Evolutionary conservation across 306 rosid genomes (phyloP).

Genomic region (Hippophae gyantsensis): DNA sequence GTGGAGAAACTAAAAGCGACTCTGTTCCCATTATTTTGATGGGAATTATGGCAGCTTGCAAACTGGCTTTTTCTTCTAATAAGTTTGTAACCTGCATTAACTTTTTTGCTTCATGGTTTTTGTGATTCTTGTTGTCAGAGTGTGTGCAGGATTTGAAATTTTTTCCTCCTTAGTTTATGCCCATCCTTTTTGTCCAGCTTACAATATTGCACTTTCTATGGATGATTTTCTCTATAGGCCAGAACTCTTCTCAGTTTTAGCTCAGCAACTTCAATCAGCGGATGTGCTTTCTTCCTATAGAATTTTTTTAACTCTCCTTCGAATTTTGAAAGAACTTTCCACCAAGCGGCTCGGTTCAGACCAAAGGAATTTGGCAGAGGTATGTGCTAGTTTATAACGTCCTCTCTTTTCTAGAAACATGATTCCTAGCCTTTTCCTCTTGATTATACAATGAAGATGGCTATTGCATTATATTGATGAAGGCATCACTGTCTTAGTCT

Average conservation of each 20-base stretch:
- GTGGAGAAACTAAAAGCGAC: too few species aligned
- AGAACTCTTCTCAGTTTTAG: conserved; percentile 74
- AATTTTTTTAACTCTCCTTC: conserved; percentile 69
- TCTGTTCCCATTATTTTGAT: too few species aligned
- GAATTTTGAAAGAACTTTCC: conserved; percentile 81
- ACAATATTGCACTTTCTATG: conserved; percentile 28
- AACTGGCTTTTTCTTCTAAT: too few species aligned
- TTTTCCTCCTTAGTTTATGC: conserved; percentile 9
- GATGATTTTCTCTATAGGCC: conserved; percentile 66
- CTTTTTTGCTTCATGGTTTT: too few species aligned
- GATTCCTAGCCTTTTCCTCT: not conserved
- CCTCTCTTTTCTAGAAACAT: not conserved
- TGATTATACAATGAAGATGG: not conserved
- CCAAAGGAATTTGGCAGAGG: conserved; percentile 88
- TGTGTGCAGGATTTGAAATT: too few species aligned
- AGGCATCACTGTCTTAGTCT: too few species aligned
- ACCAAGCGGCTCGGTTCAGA: conserved; percentile 79
- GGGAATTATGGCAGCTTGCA: too few species aligned
- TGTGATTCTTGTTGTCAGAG: too few species aligned
- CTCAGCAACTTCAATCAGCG: conserved; percentile 77
- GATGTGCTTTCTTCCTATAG: conserved; percentile 77
- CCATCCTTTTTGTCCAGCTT: conserved; percentile 14
- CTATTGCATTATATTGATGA: not conserved
- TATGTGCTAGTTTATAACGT: conserved; percentile 14
- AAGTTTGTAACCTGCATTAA: too few species aligned